Evolutionary conservation across 805 yeast species (phyloP), one percentile per base, ranked within the genome.

Genomic region (Ogataea siamensis): DNA sequence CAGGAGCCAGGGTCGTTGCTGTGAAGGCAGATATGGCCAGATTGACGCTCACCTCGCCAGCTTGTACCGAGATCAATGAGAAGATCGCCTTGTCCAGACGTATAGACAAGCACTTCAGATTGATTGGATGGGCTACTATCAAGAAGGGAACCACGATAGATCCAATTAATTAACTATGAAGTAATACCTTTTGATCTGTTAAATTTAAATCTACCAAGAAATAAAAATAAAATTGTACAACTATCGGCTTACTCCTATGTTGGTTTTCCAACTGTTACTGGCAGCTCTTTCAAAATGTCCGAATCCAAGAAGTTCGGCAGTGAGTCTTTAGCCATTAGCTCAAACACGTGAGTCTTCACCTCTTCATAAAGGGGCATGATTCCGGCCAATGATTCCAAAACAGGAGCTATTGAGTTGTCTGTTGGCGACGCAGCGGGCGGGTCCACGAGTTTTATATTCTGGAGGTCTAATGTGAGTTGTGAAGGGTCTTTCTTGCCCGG

Each of bases 11-110:
- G 67, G 99, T 93, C 51, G 83, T 88, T 53, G 95, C 96, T 34
- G 98, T 93, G 39, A 86, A 87, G 67, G 98, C 98, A 45, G 99
- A 93, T 77, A 87, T 94, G 96, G 99, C 99, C 31, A 87, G 96
- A 76, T 76, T 93, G 60, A 88, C 87, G 62, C 77, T 93, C 62
- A 91, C 98, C 32, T 82, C 96, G 32, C 99, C 99, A 40, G 99
- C 98, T 33, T 93, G 99, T 80, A 91, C 99, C 25, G 97, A 91
- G 73, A 76, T 91, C 35, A 87, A 94, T 53, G 99, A 93, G 73
- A 91, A 93, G 83, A 91, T 93, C 66, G 99, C 99, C 26, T 73
- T 93, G 60, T 88, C 97, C 30, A 86, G 99, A 77, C 89, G 99
- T 78, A 93, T 93, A 57, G 99, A 93, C 64, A 91, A 91, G 79